A percentile compares a stretch with the other conserved stretches of the same genome.
Conservation (phyloP, 768 basidiomycete species). For the Pisolithus albus region DNA sequence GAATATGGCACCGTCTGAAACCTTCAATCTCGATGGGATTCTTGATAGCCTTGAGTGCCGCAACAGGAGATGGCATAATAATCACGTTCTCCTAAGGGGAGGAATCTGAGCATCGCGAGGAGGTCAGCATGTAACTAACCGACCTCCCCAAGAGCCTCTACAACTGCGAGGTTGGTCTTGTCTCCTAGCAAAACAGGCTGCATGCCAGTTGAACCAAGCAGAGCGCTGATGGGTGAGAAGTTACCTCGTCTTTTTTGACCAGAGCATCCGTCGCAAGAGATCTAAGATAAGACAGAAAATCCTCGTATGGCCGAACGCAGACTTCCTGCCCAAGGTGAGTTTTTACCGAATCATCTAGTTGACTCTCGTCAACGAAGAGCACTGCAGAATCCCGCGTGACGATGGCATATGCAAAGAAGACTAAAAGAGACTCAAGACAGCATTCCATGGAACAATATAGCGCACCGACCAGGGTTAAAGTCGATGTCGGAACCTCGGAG, state of each 20-base stretch:
- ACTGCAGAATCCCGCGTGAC: constrained; percentile 51
- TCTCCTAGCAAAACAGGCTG: constrained; percentile 73
- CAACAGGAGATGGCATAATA: constrained; percentile 64
- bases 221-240: background rate
- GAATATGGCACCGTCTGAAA: constrained; percentile 80
- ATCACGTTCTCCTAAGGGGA: constrained; percentile 48
- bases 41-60: constrained; percentile 76
- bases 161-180: constrained; percentile 75
- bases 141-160: constrained; percentile 70
- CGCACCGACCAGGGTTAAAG: constrained; percentile 61
- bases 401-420: constrained; percentile 90
- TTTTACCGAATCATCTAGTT: constrained; percentile 36
- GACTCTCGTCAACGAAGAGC: constrained; percentile 60
- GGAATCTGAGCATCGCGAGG: background rate
- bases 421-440: constrained; percentile 27
- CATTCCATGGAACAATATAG: background rate
- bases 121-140: constrained; percentile 4
- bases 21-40: constrained; percentile 79
- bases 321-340: constrained; percentile 52
- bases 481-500: constrained; percentile 88
- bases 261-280: constrained; percentile 34
- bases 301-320: constrained; percentile 62
- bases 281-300: constrained; percentile 59
- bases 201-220: background rate
- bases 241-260: constrained; percentile 28